Base-by-base conservation (phyloP, 2,329 filamentous ascomycete species). In the Paradendryphiella salina region DNA sequence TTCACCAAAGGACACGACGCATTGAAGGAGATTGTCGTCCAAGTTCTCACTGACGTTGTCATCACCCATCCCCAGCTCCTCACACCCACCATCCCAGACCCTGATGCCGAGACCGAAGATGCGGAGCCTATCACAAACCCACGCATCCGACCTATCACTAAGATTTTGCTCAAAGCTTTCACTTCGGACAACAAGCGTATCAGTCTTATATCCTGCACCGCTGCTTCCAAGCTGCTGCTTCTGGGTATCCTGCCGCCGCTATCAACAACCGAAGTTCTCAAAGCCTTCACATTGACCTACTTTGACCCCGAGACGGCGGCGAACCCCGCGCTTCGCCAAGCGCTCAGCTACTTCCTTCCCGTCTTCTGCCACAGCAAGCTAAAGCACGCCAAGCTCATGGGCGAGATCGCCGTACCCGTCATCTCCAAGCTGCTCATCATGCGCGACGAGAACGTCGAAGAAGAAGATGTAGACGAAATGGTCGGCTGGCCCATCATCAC, bases 41-140 rank as follows among this genome's bases (percentile, higher is more conserved):
- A 97, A 58, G 95, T 96, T 56, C 82, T 99, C 26, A 92, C 90
- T 8, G 94, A 99, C 72, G 93, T 97, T 61, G 80, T 97, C 40
- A 91, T 92, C 45, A 89, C 91, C 0, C 90, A 97, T 67, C 91
- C 90, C 11, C 84, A 88, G 0, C 83, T 96, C 52, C 83, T 96
- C 13, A 79, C 90, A 4, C 81, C 84, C 76, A 79, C 52, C 63
- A 73, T 54, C 13, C 42, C 57, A 14, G 63, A 66, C 36, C 55
- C 63, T 9, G 71, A 78, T n/a, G 70, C 73, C 3, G 71, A 75
- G 34, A 71, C 75, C 20, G 61, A 76, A 15, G 75, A 79, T 31
- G 57, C 47, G 23, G 54, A 56, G 39, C 60, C 57, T 40, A 61
- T 59, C 14, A 46, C 53, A 7, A 76, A 73, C 35, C 70, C 71